phyloP scores from a whole-genome alignment of 768 basidiomycete species.

The Kwoniella sp. region DNA sequence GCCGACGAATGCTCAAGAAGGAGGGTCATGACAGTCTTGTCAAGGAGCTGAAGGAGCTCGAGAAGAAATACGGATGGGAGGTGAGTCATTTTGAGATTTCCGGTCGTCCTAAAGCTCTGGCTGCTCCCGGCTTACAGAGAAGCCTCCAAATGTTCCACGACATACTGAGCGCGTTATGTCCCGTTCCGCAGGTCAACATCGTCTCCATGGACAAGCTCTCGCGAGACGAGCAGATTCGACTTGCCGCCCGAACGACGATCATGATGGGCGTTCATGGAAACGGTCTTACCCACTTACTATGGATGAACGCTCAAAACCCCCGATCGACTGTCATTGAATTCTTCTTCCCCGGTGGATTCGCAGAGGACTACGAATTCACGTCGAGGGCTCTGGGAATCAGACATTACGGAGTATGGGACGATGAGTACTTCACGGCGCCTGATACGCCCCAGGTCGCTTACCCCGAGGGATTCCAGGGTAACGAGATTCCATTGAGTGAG shows the following conservation, averaged over 20 bases:
- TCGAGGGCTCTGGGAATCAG: conserved; percentile 74
- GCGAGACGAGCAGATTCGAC: conserved; percentile 73
- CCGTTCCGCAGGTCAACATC: conserved; percentile 65
- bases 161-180: background rate
- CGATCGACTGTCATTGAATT: conserved; percentile 83
- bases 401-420: conserved; percentile 80
- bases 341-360: conserved; percentile 77
- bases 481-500: conserved; percentile 78
- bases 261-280: conserved; percentile 58
- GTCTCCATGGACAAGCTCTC: conserved; percentile 81
- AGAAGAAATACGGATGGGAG: conserved; percentile 75
- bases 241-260: conserved; percentile 82
- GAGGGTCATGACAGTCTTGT: conserved; percentile 81
- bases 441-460: conserved; percentile 70
- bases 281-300: conserved; percentile 74
- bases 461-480: conserved; percentile 90
- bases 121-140: background rate
- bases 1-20: conserved; percentile 73
- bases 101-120: too few species aligned
- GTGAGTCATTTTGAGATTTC: too few species aligned
- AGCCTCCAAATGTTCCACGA: background rate
- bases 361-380: conserved; percentile 87
- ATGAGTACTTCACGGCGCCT: conserved; percentile 74
- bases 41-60: conserved; percentile 68
- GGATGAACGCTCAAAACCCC: conserved; percentile 72